phyloP scores from a whole-genome alignment of 371 early-diverging fungal genomes.

The Dichotomocladium elegans region DNA sequence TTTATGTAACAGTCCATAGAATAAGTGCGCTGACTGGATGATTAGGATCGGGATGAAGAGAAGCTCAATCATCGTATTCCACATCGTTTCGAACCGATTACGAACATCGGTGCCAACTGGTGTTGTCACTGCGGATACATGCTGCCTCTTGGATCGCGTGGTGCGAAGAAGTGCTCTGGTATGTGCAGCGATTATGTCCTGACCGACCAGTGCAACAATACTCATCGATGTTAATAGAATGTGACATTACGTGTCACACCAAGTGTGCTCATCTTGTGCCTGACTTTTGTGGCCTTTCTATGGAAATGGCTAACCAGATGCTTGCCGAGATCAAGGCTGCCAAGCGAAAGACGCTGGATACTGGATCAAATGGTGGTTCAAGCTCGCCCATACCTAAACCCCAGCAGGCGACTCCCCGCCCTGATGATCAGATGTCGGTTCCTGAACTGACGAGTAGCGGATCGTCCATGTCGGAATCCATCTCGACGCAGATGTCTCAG shows the following conservation, averaged over 20 bases:
- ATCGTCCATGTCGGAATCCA: conserved; percentile 1
- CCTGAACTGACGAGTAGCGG: conserved; percentile 9
- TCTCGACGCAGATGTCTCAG: conserved; percentile 11
- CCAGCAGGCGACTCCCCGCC: no score
- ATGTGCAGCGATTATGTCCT: no score
- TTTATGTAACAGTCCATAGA: background rate
- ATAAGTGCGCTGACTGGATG: background rate
- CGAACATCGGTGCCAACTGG: conserved; percentile 84
- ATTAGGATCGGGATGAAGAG: conserved; percentile 60
- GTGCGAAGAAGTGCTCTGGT: conserved; percentile 62
- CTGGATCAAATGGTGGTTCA: conserved; percentile 4
- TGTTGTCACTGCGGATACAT: conserved; percentile 98
- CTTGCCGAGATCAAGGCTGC: conserved; percentile 74
- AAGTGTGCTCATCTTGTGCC: conserved; percentile 90
- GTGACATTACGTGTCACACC: conserved; percentile 80
- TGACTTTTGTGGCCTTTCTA: conserved; percentile 90
- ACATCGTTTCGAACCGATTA: conserved; percentile 87
- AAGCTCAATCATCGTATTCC: conserved; percentile 88
- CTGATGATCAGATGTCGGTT: conserved; percentile 7
- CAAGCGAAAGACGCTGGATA: conserved; percentile 31
- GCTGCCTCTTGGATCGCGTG: conserved; percentile 80
- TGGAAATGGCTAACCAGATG: conserved; percentile 84
- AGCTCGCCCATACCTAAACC: conserved; percentile 4
- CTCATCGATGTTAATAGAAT: conserved; percentile 48
- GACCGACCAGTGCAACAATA: no score